Conservation (phyloP, 148 eudicot genomes). For the Selenicereus undatus region DNA sequence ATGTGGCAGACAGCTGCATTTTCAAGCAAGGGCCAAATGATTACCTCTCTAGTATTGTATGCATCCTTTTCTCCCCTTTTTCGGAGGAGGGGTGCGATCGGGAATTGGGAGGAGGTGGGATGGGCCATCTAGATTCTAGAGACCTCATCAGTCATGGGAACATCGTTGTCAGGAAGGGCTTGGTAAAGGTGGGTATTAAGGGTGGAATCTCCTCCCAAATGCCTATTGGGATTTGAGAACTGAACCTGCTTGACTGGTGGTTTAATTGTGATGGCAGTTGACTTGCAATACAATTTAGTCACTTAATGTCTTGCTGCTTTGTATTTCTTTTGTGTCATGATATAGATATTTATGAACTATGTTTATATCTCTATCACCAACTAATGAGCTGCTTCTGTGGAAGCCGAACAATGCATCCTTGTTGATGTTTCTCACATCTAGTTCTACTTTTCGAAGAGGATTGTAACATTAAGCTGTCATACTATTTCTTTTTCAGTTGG, state of each 20-base stretch:
- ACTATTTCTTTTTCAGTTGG: constrained; percentile 59
- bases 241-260: neutral
- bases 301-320: neutral
- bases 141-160: neutral
- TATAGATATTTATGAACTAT: neutral
- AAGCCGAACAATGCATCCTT: too few relatives aligned
- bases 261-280: neutral
- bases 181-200: neutral
- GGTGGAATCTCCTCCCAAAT: neutral
- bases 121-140: neutral
- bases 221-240: neutral
- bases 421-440: neutral
- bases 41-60: too few relatives aligned
- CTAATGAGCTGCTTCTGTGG: too few relatives aligned
- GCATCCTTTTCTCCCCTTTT: neutral
- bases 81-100: neutral
- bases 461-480: neutral
- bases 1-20: neutral
- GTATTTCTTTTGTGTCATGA: neutral
- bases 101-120: neutral
- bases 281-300: neutral
- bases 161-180: neutral
- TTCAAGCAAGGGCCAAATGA: neutral
- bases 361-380: neutral
- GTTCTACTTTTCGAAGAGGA: neutral